phyloP scores from a whole-genome alignment of 495 filamentous ascomycete species.

The Opeltia flavorubescens region DNA sequence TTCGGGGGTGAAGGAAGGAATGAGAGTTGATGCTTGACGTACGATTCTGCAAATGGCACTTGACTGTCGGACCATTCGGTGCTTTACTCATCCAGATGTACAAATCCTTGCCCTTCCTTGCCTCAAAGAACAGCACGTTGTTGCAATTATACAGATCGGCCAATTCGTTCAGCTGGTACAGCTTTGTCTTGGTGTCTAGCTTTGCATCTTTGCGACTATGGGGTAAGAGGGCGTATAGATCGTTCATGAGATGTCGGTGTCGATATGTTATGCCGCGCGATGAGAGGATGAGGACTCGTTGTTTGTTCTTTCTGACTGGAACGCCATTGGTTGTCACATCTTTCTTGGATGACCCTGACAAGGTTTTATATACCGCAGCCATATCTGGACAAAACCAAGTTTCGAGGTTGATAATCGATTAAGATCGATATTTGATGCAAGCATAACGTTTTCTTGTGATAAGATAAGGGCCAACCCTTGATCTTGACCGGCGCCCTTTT shows the following conservation, averaged over 20 bases:
- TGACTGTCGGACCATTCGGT: constrained; percentile 89
- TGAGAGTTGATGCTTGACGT: not conserved
- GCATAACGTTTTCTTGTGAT: no score
- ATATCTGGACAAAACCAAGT: no score
- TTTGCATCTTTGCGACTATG: constrained; percentile 92
- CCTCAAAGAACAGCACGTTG: constrained; percentile 94
- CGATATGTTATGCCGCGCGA: constrained; percentile 82
- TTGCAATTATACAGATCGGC: constrained; percentile 99
- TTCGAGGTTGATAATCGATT: no score
- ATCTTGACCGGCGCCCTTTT: no score
- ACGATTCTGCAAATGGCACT: constrained; percentile 64
- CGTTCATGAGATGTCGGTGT: constrained; percentile 88
- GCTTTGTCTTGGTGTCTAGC: constrained; percentile 85
- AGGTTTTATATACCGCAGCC: constrained; percentile 87
- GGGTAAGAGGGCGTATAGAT: constrained; percentile 77
- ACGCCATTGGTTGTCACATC: constrained; percentile 20
- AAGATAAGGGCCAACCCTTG: no score
- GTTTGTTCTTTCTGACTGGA: constrained; percentile 42
- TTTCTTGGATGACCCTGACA: constrained; percentile 42
- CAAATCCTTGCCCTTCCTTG: constrained; percentile 82
- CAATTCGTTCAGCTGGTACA: constrained; percentile 81
- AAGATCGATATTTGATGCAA: no score
- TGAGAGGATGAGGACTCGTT: constrained; percentile 77
- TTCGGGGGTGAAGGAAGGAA: not conserved
- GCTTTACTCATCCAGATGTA: constrained; percentile 90